Percentiles rank a stretch among this genome's conserved stretches.
Conservation (phyloP, 345 rosid genomes). For the Mercurialis annua region DNA sequence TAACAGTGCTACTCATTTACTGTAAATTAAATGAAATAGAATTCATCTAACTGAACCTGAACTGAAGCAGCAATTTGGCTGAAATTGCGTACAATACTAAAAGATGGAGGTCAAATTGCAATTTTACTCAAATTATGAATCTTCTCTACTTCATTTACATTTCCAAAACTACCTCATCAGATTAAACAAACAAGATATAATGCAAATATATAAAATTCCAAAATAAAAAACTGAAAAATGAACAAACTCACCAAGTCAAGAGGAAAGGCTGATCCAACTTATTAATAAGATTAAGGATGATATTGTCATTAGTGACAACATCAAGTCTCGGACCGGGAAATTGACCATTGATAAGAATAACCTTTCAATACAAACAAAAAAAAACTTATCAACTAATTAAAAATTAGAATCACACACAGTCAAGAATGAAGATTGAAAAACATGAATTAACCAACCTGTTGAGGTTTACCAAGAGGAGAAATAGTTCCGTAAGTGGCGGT, state of each 20-base stretch:
- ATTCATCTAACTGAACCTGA: too few relatives aligned
- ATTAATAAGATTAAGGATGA: constrained; percentile 82
- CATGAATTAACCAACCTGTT: constrained; percentile 48
- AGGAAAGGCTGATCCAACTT: constrained; percentile 95
- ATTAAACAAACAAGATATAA: not conserved
- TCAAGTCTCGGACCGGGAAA: constrained; percentile 96
- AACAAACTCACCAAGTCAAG: constrained; percentile 63
- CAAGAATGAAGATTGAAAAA: constrained; percentile 2
- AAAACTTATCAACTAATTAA: not conserved
- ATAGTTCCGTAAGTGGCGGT: constrained; percentile 78
- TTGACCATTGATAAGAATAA: constrained; percentile 91
- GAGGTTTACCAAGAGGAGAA: constrained; percentile 64
- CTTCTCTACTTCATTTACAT: not conserved
- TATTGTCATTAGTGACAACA: constrained; percentile 88
- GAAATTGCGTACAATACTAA: too few relatives aligned
- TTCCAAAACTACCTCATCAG: not conserved
- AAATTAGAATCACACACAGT: not conserved
- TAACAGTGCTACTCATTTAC: too few relatives aligned
- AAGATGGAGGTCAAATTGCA: too few relatives aligned
- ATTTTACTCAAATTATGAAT: too few relatives aligned
- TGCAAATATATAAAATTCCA: not conserved
- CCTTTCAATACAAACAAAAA: constrained; percentile 39
- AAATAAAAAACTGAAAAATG: not conserved
- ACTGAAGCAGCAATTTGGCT: too few relatives aligned
- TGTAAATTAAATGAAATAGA: too few relatives aligned